Percentiles rank a stretch among this genome's conserved stretches.
Conservation (phyloP, 257 asterid genomes). For the Petrea volubilis region DNA sequence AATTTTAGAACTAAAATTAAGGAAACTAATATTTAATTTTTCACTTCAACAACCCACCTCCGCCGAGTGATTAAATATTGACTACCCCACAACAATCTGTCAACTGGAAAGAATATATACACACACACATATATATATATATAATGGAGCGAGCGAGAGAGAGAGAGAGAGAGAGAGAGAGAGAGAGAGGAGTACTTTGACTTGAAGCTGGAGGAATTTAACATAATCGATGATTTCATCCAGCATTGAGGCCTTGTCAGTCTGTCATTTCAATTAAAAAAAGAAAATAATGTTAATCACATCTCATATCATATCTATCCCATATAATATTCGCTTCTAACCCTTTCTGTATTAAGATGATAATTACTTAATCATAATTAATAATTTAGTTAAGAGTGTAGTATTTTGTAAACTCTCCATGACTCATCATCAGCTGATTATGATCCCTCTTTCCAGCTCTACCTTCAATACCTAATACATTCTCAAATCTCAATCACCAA, state of each 20-base stretch:
- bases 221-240: constrained; percentile 98
- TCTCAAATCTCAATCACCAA: constrained; percentile 36
- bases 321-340: constrained; percentile 3
- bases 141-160: background rate
- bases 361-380: background rate
- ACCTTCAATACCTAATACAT: constrained; percentile 39
- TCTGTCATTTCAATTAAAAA: constrained; percentile 65
- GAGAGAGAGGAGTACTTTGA: constrained; percentile 54
- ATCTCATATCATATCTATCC: constrained; percentile 16
- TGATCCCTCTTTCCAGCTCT: constrained; percentile 48
- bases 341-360: background rate
- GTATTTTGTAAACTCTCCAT: constrained; percentile 8
- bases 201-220: constrained; percentile 97
- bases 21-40: background rate
- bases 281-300: constrained; percentile 24
- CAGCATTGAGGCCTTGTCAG: constrained; percentile 95
- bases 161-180: constrained; percentile 16
- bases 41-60: constrained; percentile 28
- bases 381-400: background rate
- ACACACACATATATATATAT: too few relatives aligned
- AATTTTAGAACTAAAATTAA: background rate
- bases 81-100: constrained; percentile 31
- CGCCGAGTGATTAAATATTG: constrained; percentile 25
- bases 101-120: constrained; percentile 32
- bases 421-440: constrained; percentile 30